A percentile compares a stretch with the other conserved stretches of the same genome.
Evolutionary conservation across 1,139 yeast genomes (phyloP).

Genomic region (Saccharomyces pastorianus): DNA sequence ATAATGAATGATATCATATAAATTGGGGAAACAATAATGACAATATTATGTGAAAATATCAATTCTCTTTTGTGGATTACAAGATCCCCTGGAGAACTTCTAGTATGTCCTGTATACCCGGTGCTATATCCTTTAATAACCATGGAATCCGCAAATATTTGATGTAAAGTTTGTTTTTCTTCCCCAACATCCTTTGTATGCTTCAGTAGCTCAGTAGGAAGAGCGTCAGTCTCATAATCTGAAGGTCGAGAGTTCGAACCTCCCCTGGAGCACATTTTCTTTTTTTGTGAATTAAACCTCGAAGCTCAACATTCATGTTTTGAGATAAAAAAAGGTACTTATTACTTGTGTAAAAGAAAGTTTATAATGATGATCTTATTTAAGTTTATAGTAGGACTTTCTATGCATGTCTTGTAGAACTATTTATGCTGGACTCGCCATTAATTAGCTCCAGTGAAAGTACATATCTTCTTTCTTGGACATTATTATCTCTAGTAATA

Average conservation of each 20-base stretch:
- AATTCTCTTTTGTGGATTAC: no score
- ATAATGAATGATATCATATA: no score
- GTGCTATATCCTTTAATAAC: no score
- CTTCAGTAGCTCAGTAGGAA: conserved; percentile 39
- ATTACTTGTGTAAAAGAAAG: neutral
- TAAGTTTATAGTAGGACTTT: neutral
- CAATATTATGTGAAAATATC: no score
- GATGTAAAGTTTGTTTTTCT: no score
- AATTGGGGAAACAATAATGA: no score
- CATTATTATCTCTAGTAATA: conserved; percentile 27
- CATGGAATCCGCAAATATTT: no score
- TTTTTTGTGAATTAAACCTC: neutral
- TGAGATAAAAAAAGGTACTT: neutral
- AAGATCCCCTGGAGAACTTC: no score
- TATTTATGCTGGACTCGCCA: conserved; percentile 15
- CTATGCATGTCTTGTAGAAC: neutral
- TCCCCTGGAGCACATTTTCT: conserved; percentile 22
- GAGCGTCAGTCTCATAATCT: conserved; percentile 41
- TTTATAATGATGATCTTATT: neutral
- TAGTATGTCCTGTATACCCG: no score
- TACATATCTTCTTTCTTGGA: conserved; percentile 45
- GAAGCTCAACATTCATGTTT: no score
- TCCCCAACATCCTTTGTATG: conserved; percentile 7
- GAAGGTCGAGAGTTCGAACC: conserved; percentile 38
- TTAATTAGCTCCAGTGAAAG: conserved; percentile 41